Evolutionary conservation across 176 grass and related monocot genomes (phyloP).

Genomic region (Aegilops bicornis): DNA sequence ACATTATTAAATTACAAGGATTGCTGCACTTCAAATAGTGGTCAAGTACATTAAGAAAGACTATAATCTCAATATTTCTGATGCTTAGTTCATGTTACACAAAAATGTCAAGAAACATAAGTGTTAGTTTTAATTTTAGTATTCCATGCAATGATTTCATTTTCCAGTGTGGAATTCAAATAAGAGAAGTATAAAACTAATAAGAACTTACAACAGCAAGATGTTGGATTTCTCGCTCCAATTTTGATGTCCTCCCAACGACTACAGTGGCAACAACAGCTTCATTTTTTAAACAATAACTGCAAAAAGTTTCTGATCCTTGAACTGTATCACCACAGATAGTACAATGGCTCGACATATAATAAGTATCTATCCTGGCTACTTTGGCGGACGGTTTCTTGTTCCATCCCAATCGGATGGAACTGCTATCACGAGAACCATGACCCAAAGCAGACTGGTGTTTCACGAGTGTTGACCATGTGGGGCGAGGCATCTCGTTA

Average conservation of each 20-base stretch:
- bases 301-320: constrained; percentile 61
- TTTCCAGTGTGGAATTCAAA: not conserved
- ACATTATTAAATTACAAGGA: not conserved
- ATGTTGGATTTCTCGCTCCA: constrained; percentile 84
- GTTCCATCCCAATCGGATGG: constrained; percentile 28
- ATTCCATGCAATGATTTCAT: not conserved
- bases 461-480: constrained; percentile 37
- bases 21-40: not conserved
- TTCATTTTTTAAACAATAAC: constrained; percentile 63
- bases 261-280: constrained; percentile 55
- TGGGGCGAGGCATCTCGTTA: constrained; percentile 63
- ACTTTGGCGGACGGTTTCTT: constrained; percentile 54
- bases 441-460: constrained; percentile 28
- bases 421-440: constrained; percentile 33
- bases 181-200: not conserved
- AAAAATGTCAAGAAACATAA: not conserved
- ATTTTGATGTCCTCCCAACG: constrained; percentile 62
- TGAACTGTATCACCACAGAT: constrained; percentile 67
- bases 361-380: constrained; percentile 87
- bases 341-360: constrained; percentile 73
- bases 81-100: constrained; percentile 6
- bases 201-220: constrained; percentile 64
- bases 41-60: not conserved
- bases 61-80: not conserved
- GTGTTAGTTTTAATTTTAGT: not conserved